Base-by-base conservation (phyloP, 805 yeast genomes). In the Phaffomyces antillensis region DNA sequence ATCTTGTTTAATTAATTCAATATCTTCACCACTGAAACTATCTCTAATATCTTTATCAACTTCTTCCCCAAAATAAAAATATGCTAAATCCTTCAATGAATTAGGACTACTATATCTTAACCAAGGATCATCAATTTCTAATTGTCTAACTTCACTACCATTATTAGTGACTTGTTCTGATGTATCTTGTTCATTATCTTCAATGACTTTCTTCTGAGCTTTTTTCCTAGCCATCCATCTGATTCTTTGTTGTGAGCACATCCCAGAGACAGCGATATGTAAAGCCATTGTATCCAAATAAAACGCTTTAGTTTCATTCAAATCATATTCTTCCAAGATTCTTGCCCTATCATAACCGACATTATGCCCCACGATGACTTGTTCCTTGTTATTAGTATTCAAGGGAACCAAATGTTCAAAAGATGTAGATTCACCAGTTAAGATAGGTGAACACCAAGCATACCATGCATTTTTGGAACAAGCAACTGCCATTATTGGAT, bases 321-420 rank as follows among this genome's bases (percentile, higher is more conserved):
- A 59, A 54, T 74, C 72, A 64, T 93, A 93, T 60, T 93, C 99
- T 44, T 93, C 97, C 28, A 68, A 52, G 1, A 91, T 78, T 32
- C 96, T 72, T 1, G 96, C 91, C 38, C 99, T 73, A 63, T 93
- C 99, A 58, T 81, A 93, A 7, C 93, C 81, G 3, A 93, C 83
- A 58, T 91, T 89, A 61, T 88, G 96, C 0, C 99, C 99, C 4
- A 95, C 73, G 2, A 93, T 71, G 7, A 93, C 66, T 51, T 79
- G 81, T 7, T 74, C 71, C 2, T 54, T 54, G 2, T 55, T 48
- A 9, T 58, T 37, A 0, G 80, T 69, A 49, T 86, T 79, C 60
- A 91, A 59, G 0, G 98, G 96, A 0, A 95, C 78, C 43, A 95
- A 64, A 53, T 88, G 95, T 28, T 81, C 74, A 17, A 47, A 55